These are phyloP conservation scores for Magnusiomyces paraingens DNA, from an alignment of 1,139 yeast species.

Conservation along the genomic window DNA sequence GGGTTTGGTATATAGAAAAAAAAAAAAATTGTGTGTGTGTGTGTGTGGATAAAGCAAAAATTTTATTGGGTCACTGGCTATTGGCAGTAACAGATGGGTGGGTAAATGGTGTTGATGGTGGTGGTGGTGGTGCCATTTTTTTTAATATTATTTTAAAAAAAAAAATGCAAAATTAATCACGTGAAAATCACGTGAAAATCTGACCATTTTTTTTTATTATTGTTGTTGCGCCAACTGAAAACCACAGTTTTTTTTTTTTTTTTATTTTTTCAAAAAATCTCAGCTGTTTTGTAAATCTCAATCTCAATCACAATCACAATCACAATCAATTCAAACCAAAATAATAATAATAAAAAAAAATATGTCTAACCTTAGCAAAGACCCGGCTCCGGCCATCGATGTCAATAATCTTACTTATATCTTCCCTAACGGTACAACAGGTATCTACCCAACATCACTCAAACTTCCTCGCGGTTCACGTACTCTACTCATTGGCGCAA, in stretches of 20 bases:
- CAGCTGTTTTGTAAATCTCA: too few relatives aligned
- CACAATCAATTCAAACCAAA: background rate
- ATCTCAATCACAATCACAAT: too few relatives aligned
- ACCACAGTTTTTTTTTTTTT: background rate
- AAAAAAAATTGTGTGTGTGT: background rate
- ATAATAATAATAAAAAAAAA: too few relatives aligned
- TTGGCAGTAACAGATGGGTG: too few relatives aligned
- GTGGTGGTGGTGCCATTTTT: conserved; percentile 7
- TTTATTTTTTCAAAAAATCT: background rate
- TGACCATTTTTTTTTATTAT: background rate
- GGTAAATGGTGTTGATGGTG: background rate
- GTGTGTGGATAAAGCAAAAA: too few relatives aligned
- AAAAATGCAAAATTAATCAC: too few relatives aligned
- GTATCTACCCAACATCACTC: conserved; percentile 58
- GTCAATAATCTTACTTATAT: conserved; percentile 62
- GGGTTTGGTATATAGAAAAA: background rate
- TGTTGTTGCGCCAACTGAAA: background rate
- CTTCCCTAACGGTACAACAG: conserved; percentile 62
- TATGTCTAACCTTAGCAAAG: background rate
- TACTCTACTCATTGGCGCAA: conserved; percentile 80
- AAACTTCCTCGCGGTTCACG: conserved; percentile 65
- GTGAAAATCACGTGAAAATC: background rate
- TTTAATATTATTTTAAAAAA: too few relatives aligned
- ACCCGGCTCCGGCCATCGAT: conserved; percentile 38
- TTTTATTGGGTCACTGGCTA: too few relatives aligned